These are phyloP conservation scores for Macadamia integrifolia DNA, from an alignment of 164 flowering plant species.

Conservation along the genomic window DNA sequence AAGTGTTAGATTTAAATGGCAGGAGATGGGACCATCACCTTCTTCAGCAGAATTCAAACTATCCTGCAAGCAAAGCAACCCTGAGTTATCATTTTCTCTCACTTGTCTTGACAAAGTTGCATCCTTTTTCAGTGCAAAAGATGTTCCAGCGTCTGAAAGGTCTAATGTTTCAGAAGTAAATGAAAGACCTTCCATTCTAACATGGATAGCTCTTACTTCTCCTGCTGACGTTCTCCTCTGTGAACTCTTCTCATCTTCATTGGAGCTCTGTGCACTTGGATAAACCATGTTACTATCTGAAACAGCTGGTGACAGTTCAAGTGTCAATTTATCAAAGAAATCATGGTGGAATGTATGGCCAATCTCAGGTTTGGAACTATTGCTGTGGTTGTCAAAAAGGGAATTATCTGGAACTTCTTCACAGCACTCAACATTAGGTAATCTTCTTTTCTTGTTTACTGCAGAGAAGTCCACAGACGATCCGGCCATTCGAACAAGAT, in stretches of 20 bases:
- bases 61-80: slow-evolving; percentile 25
- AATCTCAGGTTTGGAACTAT: slow-evolving; percentile 40
- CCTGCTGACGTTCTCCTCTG: slow-evolving; percentile 35
- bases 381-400: slow-evolving; percentile 43
- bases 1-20: slow-evolving; percentile 73
- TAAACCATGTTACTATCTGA: slow-evolving; percentile 72
- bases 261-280: slow-evolving; percentile 69
- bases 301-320: slow-evolving; percentile 78
- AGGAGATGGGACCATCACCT: slow-evolving; percentile 51
- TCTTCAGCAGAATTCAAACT: slow-evolving; percentile 39
- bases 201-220: slow-evolving; percentile 30
- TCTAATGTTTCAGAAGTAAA: slow-evolving; percentile 53
- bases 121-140: slow-evolving; percentile 43
- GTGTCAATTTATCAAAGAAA: slow-evolving; percentile 57
- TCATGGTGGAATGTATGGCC: slow-evolving; percentile 52
- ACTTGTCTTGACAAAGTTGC: slow-evolving; percentile 25
- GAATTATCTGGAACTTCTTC: slow-evolving; percentile 43
- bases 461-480: slow-evolving; percentile 57
- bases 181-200: slow-evolving; percentile 28
- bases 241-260: slow-evolving; percentile 60
- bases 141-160: slow-evolving; percentile 70
- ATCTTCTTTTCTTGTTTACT: slow-evolving; percentile 68
- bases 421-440: slow-evolving; percentile 41
- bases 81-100: slow-evolving; percentile 26
- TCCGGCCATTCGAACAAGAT: slow-evolving; percentile 52